phyloP scores from a whole-genome alignment of 495 filamentous ascomycete genomes.

The Diplogelasinospora grovesii region DNA sequence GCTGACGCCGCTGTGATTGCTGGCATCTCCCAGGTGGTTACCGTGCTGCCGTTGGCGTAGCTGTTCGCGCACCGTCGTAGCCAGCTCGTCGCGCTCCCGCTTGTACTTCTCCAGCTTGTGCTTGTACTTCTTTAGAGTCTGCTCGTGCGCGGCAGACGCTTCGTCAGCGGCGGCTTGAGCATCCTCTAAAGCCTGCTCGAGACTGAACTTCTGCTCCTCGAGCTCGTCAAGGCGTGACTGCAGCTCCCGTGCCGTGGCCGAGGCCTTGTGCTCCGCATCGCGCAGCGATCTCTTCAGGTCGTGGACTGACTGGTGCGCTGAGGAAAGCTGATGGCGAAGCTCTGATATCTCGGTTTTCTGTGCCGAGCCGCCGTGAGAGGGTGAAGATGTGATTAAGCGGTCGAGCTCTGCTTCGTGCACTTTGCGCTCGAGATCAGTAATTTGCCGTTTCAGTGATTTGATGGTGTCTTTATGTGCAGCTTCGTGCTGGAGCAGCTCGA shows the following conservation, averaged over 20 bases:
- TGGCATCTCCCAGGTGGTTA: too few species aligned
- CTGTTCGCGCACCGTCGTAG: conserved; percentile 21
- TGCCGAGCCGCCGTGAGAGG: conserved; percentile 36
- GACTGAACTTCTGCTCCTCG: conserved; percentile 81
- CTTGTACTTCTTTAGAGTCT: conserved; percentile 53
- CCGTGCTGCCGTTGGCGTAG: conserved; percentile 16
- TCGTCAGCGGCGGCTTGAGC: conserved; percentile 65
- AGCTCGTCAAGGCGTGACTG: conserved; percentile 78
- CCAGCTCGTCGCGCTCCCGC: conserved; percentile 28
- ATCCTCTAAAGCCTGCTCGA: conserved; percentile 76
- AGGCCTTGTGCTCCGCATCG: conserved; percentile 61
- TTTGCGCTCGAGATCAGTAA: conserved; percentile 42
- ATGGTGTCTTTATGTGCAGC: conserved; percentile 50
- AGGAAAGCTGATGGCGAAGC: conserved; percentile 55
- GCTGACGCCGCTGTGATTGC: conserved; percentile 20
- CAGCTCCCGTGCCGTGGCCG: conserved; percentile 76
- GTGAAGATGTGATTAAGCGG: conserved; percentile 27
- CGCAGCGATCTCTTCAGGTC: conserved; percentile 46
- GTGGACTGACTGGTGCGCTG: conserved; percentile 52
- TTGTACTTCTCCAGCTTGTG: conserved; percentile 44
- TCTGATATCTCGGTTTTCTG: conserved; percentile 57
- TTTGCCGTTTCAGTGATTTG: conserved; percentile 41
- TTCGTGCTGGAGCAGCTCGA: conserved; percentile 56
- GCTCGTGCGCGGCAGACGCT: conserved; percentile 75
- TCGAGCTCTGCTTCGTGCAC: conserved; percentile 38